Evolutionary conservation across 352 stramenopile genomes (phyloP), one percentile per base, ranked within the genome.

Genomic region (Pythium chondricola): DNA sequence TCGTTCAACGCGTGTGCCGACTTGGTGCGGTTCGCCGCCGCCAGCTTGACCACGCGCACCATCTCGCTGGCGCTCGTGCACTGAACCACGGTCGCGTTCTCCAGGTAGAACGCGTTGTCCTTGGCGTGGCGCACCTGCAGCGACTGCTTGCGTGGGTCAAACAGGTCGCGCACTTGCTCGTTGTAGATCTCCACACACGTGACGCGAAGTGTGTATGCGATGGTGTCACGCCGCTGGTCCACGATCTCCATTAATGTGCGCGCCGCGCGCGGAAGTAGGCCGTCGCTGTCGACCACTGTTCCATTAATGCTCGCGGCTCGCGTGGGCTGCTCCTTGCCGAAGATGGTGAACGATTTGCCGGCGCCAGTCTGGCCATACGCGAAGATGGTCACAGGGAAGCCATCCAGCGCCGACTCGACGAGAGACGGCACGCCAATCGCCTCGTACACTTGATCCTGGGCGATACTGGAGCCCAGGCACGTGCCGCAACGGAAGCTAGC

Each of bases 161-260:
- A 86, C 5, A 85, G 59, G 40, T 87, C 78, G 3, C 68, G 65
- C 18, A 87, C 74, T 41, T 73, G 62, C 41, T 87, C 78, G 37
- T 86, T 87, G 69, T 87, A 89, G 46, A 89, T 83, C 56, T 89
- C 78, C 26, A 87, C 74, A 48, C 73, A 85, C 8, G 74, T 84
- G 35, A 89, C 63, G 20, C 78, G 78, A 11, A 87, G 32, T 1
- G 63, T 81, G 43, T 84, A 87, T 30, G 70, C 65, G n/a, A 76
- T 54, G 14, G 78, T 46, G 16, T 55, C 41, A 1, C 53, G 59
- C 6, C 69, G 57, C 21, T 46, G 40, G 20, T 71, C 62, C 47
- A 85, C 70, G n/a, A 65, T 25, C 8, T 65, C 47, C 73, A 86
- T 87, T 21, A 89, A 49, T 20, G 67, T 48, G 48, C 65, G 51